Evolutionary conservation across 192 early-diverging fungal species (phyloP).

Genomic region (Backusella luteola): DNA sequence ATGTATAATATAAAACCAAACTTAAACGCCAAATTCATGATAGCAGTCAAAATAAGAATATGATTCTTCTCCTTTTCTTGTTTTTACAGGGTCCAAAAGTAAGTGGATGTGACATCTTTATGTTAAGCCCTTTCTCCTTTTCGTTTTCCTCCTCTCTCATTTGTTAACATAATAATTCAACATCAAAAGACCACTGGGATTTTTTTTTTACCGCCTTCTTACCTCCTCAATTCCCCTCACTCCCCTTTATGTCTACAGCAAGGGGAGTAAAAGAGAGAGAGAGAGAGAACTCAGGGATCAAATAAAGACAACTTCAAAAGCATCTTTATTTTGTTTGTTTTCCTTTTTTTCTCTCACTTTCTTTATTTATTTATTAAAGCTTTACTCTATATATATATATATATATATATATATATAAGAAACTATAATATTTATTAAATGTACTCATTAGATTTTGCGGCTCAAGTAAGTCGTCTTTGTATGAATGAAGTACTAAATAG

Average conservation of each 20-base stretch:
- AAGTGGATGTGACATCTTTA: not conserved
- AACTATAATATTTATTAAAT: not conserved
- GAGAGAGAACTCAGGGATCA: not conserved
- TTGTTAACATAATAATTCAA: not conserved
- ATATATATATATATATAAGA: not conserved
- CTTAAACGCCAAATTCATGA: not conserved
- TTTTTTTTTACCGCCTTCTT: not conserved
- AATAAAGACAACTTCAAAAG: not conserved
- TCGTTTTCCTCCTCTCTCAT: not conserved
- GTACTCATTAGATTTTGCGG: conserved; percentile 21
- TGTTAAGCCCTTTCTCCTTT: not conserved
- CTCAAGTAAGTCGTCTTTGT: conserved; percentile 20
- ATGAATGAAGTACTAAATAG: conserved; percentile 20
- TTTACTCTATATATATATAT: too few species aligned
- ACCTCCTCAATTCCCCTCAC: not conserved
- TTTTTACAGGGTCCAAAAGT: not conserved
- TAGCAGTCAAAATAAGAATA: not conserved
- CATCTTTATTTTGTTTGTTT: not conserved
- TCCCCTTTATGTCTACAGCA: not conserved
- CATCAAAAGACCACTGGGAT: not conserved
- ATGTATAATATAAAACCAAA: not conserved
- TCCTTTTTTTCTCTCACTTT: not conserved
- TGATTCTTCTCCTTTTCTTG: not conserved
- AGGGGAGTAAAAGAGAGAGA: not conserved
- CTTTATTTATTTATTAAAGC: not conserved